Evolutionary conservation across 2,329 filamentous ascomycete genomes (phyloP).

Genomic region (Xylaria sp.): DNA sequence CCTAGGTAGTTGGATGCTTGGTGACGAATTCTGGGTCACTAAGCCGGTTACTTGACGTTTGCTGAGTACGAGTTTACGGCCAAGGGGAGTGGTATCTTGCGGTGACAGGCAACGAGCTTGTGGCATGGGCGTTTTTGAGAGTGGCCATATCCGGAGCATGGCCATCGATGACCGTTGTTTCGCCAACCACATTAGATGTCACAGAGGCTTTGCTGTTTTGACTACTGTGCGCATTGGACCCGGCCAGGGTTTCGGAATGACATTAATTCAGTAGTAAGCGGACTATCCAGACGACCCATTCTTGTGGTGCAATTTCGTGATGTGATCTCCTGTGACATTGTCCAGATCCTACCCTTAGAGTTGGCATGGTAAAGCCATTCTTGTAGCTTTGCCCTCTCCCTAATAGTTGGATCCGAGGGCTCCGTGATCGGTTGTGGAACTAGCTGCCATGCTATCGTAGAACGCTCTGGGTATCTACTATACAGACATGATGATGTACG

Average conservation of each 20-base stretch:
- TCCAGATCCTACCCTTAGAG: too few species aligned
- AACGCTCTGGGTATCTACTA: too few species aligned
- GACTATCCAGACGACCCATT: background rate
- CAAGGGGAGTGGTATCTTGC: background rate
- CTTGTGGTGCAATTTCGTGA: background rate
- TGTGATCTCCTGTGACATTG: too few species aligned
- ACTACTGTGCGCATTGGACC: background rate
- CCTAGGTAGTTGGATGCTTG: background rate
- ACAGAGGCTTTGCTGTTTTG: background rate
- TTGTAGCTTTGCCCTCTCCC: too few species aligned
- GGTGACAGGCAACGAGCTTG: conserved; percentile 9
- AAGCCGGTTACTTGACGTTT: background rate
- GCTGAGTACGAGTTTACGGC: background rate
- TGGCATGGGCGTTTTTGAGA: conserved; percentile 11
- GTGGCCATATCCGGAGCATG: conserved; percentile 3
- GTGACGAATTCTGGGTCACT: background rate
- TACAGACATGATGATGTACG: too few species aligned
- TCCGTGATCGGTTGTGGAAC: too few species aligned
- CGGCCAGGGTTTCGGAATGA: background rate
- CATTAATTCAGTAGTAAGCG: background rate
- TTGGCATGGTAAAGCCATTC: too few species aligned
- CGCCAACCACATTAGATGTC: background rate
- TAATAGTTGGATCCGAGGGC: too few species aligned
- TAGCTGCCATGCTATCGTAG: too few species aligned
- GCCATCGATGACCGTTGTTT: background rate